A percentile compares a stretch with the other conserved stretches of the same genome.
These are phyloP conservation scores for Neoarthrinium moseri DNA, from an alignment of 2,329 filamentous ascomycete genomes.

Conservation along the genomic window DNA sequence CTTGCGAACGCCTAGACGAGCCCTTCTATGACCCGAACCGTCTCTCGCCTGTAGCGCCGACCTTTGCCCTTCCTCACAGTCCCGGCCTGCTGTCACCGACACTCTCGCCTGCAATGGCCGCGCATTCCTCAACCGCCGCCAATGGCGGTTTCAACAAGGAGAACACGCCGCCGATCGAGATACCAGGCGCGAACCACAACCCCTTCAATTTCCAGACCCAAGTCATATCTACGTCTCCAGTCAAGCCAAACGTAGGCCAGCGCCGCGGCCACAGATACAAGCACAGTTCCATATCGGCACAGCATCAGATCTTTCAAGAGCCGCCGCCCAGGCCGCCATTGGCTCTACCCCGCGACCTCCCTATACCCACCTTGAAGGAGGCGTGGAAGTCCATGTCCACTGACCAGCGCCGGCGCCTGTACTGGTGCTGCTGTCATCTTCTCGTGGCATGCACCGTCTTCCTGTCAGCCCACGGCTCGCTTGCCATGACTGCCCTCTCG, in stretches of 20 bases:
- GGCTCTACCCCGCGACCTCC: conserved; percentile 85
- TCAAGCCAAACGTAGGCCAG: conserved; percentile 86
- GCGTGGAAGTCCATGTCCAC: conserved; percentile 86
- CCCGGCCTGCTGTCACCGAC: conserved; percentile 12
- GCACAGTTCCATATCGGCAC: conserved; percentile 84
- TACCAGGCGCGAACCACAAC: conserved; percentile 40
- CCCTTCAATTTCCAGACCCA: conserved; percentile 96
- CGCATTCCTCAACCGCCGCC: conserved; percentile 15
- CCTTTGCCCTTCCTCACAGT: conserved; percentile 24
- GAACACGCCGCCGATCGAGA: conserved; percentile 32
- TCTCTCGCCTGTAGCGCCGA: conserved; percentile 27
- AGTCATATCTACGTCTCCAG: conserved; percentile 69
- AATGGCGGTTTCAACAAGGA: conserved; percentile 22
- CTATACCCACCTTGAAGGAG: conserved; percentile 85
- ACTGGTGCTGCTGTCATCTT: conserved; percentile 89
- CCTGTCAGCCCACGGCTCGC: conserved; percentile 79
- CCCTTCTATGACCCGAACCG: conserved; percentile 29
- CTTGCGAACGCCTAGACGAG: conserved; percentile 10
- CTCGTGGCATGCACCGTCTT: conserved; percentile 81
- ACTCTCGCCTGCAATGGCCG: conserved; percentile 20
- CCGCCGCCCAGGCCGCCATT: conserved; percentile 82
- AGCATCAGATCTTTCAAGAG: conserved; percentile 94
- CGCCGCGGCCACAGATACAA: conserved; percentile 96
- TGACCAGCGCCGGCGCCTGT: conserved; percentile 78
- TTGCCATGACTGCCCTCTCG: conserved; percentile 88